Evolutionary conservation across 257 asterid genomes (phyloP).

Genomic region (Lavandula angustifolia): DNA sequence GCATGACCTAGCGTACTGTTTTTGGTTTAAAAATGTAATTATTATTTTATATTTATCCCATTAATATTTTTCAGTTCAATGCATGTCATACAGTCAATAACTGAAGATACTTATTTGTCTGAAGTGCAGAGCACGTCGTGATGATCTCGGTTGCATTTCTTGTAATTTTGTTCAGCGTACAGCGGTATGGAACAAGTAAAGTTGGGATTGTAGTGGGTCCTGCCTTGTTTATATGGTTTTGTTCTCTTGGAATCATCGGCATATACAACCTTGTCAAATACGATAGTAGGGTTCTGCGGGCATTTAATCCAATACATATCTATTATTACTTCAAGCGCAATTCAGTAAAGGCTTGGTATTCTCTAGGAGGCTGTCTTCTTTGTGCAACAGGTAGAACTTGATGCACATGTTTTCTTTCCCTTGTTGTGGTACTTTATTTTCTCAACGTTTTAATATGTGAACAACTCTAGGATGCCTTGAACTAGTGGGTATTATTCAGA

Average conservation of each 20-base stretch:
- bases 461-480: conserved; percentile 23
- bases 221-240: conserved; percentile 94
- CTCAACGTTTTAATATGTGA: conserved; percentile 1
- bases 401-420: conserved; percentile 14
- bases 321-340: conserved; percentile 78
- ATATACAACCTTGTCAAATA: conserved; percentile 86
- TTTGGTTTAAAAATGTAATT: conserved; percentile 24
- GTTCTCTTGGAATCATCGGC: conserved; percentile 93
- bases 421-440: conserved; percentile 1
- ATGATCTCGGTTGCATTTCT: conserved; percentile 87
- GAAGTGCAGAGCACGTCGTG: conserved; percentile 87
- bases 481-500: conserved; percentile 20
- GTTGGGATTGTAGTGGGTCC: conserved; percentile 97
- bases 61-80: conserved; percentile 25
- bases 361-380: conserved; percentile 96
- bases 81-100: conserved; percentile 21
- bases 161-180: conserved; percentile 86
- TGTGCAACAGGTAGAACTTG: conserved; percentile 83
- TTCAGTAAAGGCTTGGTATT: conserved; percentile 86
- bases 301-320: conserved; percentile 90
- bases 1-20: conserved; percentile 23
- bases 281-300: conserved; percentile 70
- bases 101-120: conserved; percentile 40
- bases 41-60: conserved; percentile 9
- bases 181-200: conserved; percentile 96